Evolutionary conservation across 1,284 basidiomycete species (phyloP).

Genomic region (Pseudozyma thailandica): DNA sequence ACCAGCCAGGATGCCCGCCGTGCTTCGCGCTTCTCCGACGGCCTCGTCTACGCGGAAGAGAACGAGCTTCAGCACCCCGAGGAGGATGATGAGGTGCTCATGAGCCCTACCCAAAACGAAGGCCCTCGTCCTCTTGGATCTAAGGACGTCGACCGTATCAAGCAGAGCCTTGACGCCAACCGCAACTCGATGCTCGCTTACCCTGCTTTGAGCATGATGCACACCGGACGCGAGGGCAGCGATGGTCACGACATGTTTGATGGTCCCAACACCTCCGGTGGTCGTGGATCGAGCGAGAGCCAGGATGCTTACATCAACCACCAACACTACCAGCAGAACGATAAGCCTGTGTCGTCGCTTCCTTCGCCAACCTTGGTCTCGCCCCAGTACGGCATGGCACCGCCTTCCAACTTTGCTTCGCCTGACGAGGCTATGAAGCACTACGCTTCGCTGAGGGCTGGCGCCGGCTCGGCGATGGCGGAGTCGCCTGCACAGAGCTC

Average conservation of each 20-base stretch:
- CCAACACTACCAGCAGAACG: constrained; percentile 38
- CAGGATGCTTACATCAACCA: constrained; percentile 51
- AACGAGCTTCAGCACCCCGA: constrained; percentile 34
- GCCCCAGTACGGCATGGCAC: constrained; percentile 58
- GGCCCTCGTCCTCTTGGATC: constrained; percentile 43
- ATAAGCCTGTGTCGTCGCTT: constrained; percentile 5
- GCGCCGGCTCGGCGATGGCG: constrained; percentile 19
- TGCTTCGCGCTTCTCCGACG: constrained; percentile 37
- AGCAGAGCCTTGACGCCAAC: constrained; percentile 47
- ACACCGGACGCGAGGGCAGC: constrained; percentile 43
- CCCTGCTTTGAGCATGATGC: constrained; percentile 54
- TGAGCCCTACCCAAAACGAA: constrained; percentile 61
- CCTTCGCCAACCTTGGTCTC: constrained; percentile 4
- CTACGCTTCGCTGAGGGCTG: constrained; percentile 57
- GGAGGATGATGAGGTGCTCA: constrained; percentile 50
- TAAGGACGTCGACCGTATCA: constrained; percentile 50
- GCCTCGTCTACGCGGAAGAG: constrained; percentile 43
- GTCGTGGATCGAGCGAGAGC: constrained; percentile 15
- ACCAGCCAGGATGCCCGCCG: constrained; percentile 39
- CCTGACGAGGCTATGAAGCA: constrained; percentile 63
- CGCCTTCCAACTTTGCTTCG: constrained; percentile 53
- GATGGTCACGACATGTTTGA: constrained; percentile 54
- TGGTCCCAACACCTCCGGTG: constrained; percentile 9
- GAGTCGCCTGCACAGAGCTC: constrained; percentile 14
- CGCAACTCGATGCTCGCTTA: constrained; percentile 61